Evolutionary conservation across 1,284 basidiomycete species (phyloP), one percentile per base, ranked within the genome.

Genomic region (Puccinia hordei): DNA sequence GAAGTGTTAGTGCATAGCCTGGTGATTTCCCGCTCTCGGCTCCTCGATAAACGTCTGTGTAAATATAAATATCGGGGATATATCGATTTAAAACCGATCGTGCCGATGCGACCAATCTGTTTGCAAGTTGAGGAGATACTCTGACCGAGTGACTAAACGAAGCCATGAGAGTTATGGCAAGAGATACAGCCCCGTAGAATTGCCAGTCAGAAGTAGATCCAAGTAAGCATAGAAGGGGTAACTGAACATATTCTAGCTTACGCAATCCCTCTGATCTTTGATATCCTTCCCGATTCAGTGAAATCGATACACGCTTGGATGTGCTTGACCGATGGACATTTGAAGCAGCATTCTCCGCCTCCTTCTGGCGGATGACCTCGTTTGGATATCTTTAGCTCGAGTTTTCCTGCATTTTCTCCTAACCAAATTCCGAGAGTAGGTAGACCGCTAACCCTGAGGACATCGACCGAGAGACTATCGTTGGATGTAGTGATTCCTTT

Each of bases 11-110:
- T 0, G 93, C 95, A 86, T 95, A 99, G 0, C 97, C 97, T 1
- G 97, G 97, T 0, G 96, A 98, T 87, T 94, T 97, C 86, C 97
- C 97, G 82, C 93, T 94, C 82, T 99, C 97, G 33, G 95, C 93
- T 12, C 95, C 95, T 85, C 97, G 95, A 87, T 98, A 99, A 17
- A 98, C 95, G 84, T 99, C 97, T 0, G 97, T 97, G 85, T 98
- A 97, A 38, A 99, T 90, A 86, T 99, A 98, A 41, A 98, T 93
- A 85, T 99, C 97, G 35, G 96, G 96, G 82, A 99, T 97, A 86
- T 93, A 98, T 4, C 95, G 91, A 85, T 98, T 98, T 51, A 99
- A 88, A 33, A 99, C 89, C 2, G 92, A 93, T 59, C 97, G 90
- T 13, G 94, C 91, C 1, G 94, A 89, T 84, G 98, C 96, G 80